A percentile compares a stretch with the other conserved stretches of the same genome.
These are phyloP conservation scores for Silene coronaria DNA, from an alignment of 179 eudicot genomes.

Conservation along the genomic window DNA sequence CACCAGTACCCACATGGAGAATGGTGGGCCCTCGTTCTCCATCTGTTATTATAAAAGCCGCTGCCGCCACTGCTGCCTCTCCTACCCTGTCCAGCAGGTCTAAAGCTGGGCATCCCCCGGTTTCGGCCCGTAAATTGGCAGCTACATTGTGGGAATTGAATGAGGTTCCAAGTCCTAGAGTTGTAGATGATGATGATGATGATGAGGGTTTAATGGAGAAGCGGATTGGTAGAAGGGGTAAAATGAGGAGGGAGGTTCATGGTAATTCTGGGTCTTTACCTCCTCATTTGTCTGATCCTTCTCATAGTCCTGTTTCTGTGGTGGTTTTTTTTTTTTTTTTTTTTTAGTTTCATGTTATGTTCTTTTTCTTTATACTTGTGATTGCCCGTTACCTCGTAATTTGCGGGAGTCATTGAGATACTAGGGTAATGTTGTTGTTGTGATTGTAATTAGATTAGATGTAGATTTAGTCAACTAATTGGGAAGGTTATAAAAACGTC, in stretches of 20 bases:
- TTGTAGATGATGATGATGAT: background rate
- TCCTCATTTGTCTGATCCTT: slow-evolving; percentile 58
- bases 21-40: slow-evolving; percentile 44
- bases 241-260: slow-evolving; percentile 22
- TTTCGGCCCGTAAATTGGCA: slow-evolving; percentile 86
- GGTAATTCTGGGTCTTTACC: slow-evolving; percentile 42
- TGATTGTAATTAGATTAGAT: background rate
- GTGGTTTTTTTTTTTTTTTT: slow-evolving; percentile 28
- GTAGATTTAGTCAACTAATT: no score
- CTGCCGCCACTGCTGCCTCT: slow-evolving; percentile 27
- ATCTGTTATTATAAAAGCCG: slow-evolving; percentile 18
- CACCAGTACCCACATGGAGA: slow-evolving; percentile 33
- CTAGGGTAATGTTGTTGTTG: no score
- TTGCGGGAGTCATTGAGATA: no score
- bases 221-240: slow-evolving; percentile 33
- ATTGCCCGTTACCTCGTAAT: background rate
- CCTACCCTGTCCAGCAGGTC: slow-evolving; percentile 42
- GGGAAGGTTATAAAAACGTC: no score
- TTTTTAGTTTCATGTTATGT: background rate
- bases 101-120: slow-evolving; percentile 36
- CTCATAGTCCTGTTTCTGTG: slow-evolving; percentile 91
- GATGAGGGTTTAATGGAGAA: slow-evolving; percentile 25
- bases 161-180: slow-evolving; percentile 54
- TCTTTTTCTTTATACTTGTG: no score
- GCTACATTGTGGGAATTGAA: slow-evolving; percentile 96